A percentile compares a stretch with the other conserved stretches of the same genome.
Conservation (phyloP, 106 monocot species). For the Chionographis japonica region DNA sequence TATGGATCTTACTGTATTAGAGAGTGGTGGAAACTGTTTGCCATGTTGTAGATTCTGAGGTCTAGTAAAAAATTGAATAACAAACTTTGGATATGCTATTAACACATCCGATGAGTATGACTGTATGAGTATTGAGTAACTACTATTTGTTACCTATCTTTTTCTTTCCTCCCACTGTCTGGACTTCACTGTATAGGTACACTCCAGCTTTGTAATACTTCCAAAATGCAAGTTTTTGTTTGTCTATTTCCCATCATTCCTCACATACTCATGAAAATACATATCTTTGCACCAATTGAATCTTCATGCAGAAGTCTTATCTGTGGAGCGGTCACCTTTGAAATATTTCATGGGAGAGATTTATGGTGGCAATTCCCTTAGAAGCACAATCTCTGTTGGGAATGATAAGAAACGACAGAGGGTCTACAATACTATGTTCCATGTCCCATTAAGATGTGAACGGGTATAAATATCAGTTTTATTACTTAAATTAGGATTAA, state of each 20-base stretch:
- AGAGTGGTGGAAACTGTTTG: too few relatives aligned
- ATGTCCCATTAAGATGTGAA: slow-evolving; percentile 94
- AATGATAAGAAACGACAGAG: slow-evolving; percentile 90
- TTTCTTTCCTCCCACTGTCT: neutral
- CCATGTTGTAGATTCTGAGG: too few relatives aligned
- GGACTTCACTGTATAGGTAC: neutral
- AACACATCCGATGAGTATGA: too few relatives aligned
- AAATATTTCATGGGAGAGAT: slow-evolving; percentile 78
- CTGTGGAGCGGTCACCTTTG: slow-evolving; percentile 49
- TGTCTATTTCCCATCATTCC: neutral
- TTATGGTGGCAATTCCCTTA: slow-evolving; percentile 78
- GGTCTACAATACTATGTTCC: slow-evolving; percentile 96
- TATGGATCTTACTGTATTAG: too few relatives aligned
- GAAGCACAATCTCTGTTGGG: slow-evolving; percentile 84
- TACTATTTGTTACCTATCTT: neutral
- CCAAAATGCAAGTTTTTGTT: neutral
- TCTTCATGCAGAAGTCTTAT: slow-evolving; percentile 39
- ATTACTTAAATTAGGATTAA: neutral
- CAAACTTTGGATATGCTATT: too few relatives aligned
- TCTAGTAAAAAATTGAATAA: too few relatives aligned
- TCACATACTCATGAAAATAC: neutral
- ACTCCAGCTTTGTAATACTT: neutral
- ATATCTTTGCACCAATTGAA: neutral
- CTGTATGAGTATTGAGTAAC: too few relatives aligned
- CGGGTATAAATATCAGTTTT: slow-evolving; percentile 47